Evolutionary conservation across 805 yeast species (phyloP), one percentile per base, ranked within the genome.

Genomic region (Yarrowia bubula): DNA sequence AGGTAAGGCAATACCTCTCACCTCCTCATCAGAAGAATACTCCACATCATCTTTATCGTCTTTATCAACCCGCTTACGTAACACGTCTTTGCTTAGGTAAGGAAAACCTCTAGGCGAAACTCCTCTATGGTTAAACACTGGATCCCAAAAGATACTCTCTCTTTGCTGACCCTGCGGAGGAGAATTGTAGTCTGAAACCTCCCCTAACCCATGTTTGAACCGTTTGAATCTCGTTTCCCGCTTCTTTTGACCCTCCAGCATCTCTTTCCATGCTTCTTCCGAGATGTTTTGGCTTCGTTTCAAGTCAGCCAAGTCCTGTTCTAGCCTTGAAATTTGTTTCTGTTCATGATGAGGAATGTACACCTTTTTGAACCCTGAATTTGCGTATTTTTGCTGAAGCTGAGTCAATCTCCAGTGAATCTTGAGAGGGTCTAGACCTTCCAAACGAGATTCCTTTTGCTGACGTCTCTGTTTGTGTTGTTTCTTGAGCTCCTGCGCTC

Each of bases 41-140:
- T 58, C 64, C 3, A 43, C 51, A 6, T 58, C 43, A 5, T 43
- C 50, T 2, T 15, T 9, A 9, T 43, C 64, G 1, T 8, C 28
- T n/a, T 58, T 33, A 13, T 43, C 64, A 6, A 3, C 7, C 15
- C 4, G 38, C 38, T 55, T 55, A 5, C 47, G 43, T 22, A 43
- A 18, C 4, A 32, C 51, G 3, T 37, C 8, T 13, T 55, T 55
- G 14, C 39, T 39, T 15, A 55, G 4, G 15, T 11, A 55, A 13
- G 69, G 67, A 1, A 78, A 76, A 50, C 80, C 83, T 28, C 67
- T 43, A 0, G 73, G 74, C 10, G 74, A 69, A 17, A 46, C 42
- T 1, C 74, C 74, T 17, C 71, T 68, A 18, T 72, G 70, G 66
- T 71, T 71, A 33, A 71, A 42, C 6, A 65, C 65, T 0, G 73